Evolutionary conservation across 2,329 filamentous ascomycete species (phyloP), one percentile per base, ranked within the genome.

Genomic region (Cladosporium sp.): DNA sequence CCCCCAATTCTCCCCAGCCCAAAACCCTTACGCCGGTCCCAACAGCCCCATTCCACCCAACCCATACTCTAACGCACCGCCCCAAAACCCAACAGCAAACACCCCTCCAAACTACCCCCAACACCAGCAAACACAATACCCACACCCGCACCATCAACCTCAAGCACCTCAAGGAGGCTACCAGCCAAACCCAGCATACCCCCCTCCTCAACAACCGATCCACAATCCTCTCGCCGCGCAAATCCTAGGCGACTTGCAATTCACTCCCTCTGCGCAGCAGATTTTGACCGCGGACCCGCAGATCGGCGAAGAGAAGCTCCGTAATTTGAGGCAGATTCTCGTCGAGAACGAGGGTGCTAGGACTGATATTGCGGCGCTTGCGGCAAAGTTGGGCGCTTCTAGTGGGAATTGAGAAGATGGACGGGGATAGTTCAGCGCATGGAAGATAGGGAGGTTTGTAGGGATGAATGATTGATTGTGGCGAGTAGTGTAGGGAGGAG

Each of bases 251-350:
- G 64, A 67, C 1, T 65, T 70, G 43, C 69, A 73, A 33, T 62
- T 68, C 27, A 61, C 67, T 3, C 70, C 72, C 1, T 69, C 71
- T 13, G 70, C 74, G 11, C 57, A 63, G 35, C 60, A 65, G 46
- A 63, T 75, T 15, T 56, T 75, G n/a, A 52, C 56, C 3, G 60
- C 65, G 8, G 62, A 65, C 13, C 61, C 66, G 6, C 56, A 60
- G 7, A 66, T 74, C 22, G 59, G 60, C 8, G 63, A 67, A 40
- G 59, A 78, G 13, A 87, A 94, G 62, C 85, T 93, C 78, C 75
- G 79, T 49, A 80, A 93, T 22, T 79, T 96, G 54, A 77, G 79
- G 45, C 76, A 78, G 33, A 83, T 92, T 12, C 75, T 89, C 19
- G 77, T 83, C 43, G 74, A 77, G 9, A 83, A 89, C 49, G 80